Percentiles rank a stretch among this genome's conserved stretches.
These are phyloP conservation scores for Pascua sp. DNA, from an alignment of 1,284 basidiomycete genomes.

Conservation along the genomic window DNA sequence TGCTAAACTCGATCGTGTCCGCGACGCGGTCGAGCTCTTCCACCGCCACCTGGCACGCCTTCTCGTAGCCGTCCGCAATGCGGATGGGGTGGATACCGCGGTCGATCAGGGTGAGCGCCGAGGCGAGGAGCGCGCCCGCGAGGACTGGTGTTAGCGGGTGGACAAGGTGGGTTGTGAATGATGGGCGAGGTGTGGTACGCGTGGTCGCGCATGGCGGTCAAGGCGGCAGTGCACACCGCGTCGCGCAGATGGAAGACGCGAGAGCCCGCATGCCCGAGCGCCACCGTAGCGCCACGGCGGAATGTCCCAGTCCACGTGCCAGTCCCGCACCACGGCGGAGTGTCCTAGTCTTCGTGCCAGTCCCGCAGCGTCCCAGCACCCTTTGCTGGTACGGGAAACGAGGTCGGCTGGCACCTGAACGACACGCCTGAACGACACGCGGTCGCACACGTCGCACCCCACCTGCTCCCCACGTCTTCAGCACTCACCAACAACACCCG, in stretches of 20 bases:
- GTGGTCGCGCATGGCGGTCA: not conserved
- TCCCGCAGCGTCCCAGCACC: not conserved
- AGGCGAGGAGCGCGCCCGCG: constrained; percentile 79
- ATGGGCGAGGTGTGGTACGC: not conserved
- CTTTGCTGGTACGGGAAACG: not conserved
- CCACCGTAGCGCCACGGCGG: too few relatives aligned
- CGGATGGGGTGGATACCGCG: constrained; percentile 97
- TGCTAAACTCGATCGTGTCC: constrained; percentile 77
- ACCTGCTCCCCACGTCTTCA: too few relatives aligned
- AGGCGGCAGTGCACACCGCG: not conserved
- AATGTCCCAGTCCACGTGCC: too few relatives aligned
- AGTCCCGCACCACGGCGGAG: too few relatives aligned
- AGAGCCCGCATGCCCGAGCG: too few relatives aligned
- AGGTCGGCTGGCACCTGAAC: not conserved
- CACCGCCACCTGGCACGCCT: constrained; percentile 84
- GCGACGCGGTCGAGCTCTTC: constrained; percentile 86
- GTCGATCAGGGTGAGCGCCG: constrained; percentile 73
- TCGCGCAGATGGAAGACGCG: too few relatives aligned
- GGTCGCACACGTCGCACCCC: not conserved
- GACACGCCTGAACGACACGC: too few relatives aligned
- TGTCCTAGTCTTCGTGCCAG: too few relatives aligned
- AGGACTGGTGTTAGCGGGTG: constrained; percentile 61
- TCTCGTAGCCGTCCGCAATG: constrained; percentile 97
- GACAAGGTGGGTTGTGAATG: too few relatives aligned
- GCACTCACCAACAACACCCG: constrained; percentile 89